These are phyloP conservation scores for Aspergillus sp. DNA, from an alignment of 2,329 filamentous ascomycete genomes.

Conservation along the genomic window DNA sequence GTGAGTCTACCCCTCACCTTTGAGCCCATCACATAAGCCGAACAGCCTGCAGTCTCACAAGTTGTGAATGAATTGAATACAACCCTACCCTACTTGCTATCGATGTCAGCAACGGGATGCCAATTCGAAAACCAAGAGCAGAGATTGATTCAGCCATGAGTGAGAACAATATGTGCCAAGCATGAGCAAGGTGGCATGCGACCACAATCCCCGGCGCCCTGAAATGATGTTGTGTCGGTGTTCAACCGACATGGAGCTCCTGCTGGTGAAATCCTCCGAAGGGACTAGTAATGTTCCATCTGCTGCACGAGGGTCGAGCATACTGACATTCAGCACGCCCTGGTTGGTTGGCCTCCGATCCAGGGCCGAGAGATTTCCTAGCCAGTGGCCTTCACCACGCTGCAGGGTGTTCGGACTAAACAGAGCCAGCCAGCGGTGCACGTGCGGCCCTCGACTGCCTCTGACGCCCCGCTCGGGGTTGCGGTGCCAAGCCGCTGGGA, in stretches of 20 bases:
- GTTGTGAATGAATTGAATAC: too few relatives aligned
- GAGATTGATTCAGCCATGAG: not conserved
- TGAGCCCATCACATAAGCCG: too few relatives aligned
- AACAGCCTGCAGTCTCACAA: too few relatives aligned
- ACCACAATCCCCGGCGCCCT: not conserved
- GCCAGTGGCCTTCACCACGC: not conserved
- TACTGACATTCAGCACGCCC: not conserved
- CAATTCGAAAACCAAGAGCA: too few relatives aligned
- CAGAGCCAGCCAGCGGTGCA: constrained; percentile 6
- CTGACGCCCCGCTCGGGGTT: not conserved
- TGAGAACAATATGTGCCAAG: not conserved
- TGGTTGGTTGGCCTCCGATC: not conserved
- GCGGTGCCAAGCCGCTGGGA: not conserved
- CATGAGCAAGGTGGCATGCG: not conserved
- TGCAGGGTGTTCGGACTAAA: not conserved
- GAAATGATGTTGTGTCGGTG: not conserved
- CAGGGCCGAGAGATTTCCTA: not conserved
- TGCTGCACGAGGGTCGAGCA: not conserved
- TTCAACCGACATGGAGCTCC: not conserved
- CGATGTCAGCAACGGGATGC: too few relatives aligned
- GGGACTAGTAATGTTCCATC: not conserved
- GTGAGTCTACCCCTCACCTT: too few relatives aligned
- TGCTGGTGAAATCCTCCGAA: not conserved
- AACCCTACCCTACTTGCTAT: too few relatives aligned
- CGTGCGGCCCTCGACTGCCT: not conserved